Percentiles rank a stretch among this genome's conserved stretches.
phyloP scores from a whole-genome alignment of 2,329 filamentous ascomycete genomes.

The Chaetomium globosum region DNA sequence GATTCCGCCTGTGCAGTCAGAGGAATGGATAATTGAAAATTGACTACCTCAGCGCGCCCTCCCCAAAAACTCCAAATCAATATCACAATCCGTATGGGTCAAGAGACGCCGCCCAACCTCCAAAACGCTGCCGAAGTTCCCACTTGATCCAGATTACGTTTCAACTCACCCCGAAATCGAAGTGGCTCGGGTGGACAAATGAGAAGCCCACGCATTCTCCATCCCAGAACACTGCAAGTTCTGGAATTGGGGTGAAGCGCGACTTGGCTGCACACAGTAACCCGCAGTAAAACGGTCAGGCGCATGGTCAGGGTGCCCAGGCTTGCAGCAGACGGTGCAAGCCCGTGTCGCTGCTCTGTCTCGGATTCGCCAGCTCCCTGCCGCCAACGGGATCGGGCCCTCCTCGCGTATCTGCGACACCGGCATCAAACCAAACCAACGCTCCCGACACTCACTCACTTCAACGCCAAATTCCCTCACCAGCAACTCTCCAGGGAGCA shows the following conservation, averaged over 20 bases:
- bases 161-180: conserved; percentile 1
- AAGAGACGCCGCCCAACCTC: background rate
- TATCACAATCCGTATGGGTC: background rate
- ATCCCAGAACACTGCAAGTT: background rate
- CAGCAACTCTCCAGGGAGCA: background rate
- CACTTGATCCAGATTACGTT: conserved; percentile 35
- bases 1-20: background rate
- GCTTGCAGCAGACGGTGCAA: conserved; percentile 24
- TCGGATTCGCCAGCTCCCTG: conserved; percentile 30
- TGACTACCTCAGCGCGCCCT: background rate
- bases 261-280: background rate
- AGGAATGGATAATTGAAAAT: background rate
- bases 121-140: background rate
- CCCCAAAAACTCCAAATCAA: background rate
- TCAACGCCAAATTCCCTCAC: conserved; percentile 18
- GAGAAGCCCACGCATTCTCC: background rate
- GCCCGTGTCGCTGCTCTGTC: conserved; percentile 8
- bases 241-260: conserved; percentile 1
- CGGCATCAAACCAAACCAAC: conserved; percentile 3
- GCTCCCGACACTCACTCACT: background rate
- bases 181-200: no score
- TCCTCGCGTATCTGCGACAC: conserved; percentile 18
- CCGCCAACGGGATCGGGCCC: conserved; percentile 15
- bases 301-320: conserved; percentile 20
- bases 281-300: conserved; percentile 27